Conservation (phyloP, 2,329 filamentous ascomycete species). For the Allantophomopsis lycopodina region DNA sequence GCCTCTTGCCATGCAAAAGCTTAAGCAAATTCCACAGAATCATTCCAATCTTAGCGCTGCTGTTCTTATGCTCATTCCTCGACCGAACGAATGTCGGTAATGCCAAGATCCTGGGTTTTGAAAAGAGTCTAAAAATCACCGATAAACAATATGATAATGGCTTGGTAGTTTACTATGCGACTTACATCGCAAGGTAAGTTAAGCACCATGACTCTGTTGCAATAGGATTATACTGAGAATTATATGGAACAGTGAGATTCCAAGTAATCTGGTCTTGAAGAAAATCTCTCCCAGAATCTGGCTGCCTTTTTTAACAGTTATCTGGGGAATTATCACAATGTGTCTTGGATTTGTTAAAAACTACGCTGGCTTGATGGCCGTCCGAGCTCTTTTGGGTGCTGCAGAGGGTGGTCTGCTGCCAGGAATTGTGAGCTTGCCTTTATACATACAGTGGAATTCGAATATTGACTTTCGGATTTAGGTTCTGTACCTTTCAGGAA, state of each 20-base stretch:
- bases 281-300: conserved; percentile 38
- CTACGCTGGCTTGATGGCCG: conserved; percentile 39
- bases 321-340: conserved; percentile 57
- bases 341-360: conserved; percentile 33
- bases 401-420: conserved; percentile 53
- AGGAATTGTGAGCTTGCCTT: conserved; percentile 37
- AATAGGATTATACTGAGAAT: too few species aligned
- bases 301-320: conserved; percentile 46
- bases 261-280: conserved; percentile 43
- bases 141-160: conserved; percentile 51
- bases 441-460: not conserved
- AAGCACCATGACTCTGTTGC: not conserved
- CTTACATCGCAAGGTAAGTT: conserved; percentile 42
- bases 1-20: not conserved
- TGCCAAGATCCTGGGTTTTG: conserved; percentile 50
- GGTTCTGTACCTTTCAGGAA: conserved; percentile 49
- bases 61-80: conserved; percentile 51
- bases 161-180: conserved; percentile 50
- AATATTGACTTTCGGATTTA: conserved; percentile 8
- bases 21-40: conserved; percentile 27
- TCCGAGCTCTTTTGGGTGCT: conserved; percentile 46
- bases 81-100: conserved; percentile 66
- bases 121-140: conserved; percentile 40
- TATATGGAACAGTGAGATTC: conserved; percentile 27
- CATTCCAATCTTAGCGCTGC: conserved; percentile 44